Evolutionary conservation across 495 filamentous ascomycete species (phyloP).

Genomic region (Parmelia sp.): DNA sequence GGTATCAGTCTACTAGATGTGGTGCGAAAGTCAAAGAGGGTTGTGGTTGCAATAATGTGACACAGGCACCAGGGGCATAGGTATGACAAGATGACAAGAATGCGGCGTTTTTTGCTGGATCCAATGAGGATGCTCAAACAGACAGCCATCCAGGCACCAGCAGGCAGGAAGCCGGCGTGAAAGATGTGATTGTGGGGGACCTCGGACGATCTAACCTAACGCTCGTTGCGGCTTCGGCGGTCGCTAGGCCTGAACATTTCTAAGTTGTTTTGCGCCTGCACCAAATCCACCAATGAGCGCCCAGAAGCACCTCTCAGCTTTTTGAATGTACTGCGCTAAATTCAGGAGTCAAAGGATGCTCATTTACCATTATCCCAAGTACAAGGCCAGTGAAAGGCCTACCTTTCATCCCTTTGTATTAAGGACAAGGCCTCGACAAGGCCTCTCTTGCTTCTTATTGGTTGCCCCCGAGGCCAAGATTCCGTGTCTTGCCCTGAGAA

Average conservation of each 20-base stretch:
- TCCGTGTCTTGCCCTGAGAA: not conserved
- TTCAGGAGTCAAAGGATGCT: conserved; percentile 6
- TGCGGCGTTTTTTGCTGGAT: not conserved
- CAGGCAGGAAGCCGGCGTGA: conserved; percentile 9
- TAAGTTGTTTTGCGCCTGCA: not conserved
- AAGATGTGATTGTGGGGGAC: conserved; percentile 10
- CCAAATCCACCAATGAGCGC: conserved; percentile 3
- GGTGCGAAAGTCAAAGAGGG: not conserved
- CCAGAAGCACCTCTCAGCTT: not conserved
- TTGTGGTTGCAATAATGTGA: not conserved
- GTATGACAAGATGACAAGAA: not conserved
- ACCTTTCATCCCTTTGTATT: too few species aligned
- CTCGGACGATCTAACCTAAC: not conserved
- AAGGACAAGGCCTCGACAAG: too few species aligned
- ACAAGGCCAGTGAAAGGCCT: not conserved
- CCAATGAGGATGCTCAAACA: conserved; percentile 3
- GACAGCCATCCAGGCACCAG: not conserved
- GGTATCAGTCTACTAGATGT: not conserved
- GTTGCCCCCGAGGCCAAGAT: not conserved
- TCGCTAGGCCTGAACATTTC: not conserved
- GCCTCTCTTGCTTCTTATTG: not conserved
- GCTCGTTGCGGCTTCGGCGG: too few species aligned
- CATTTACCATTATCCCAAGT: not conserved
- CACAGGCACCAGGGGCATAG: not conserved
- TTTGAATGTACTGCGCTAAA: not conserved